Evolutionary conservation across 2,329 filamentous ascomycete genomes (phyloP), one percentile per base, ranked within the genome.

Genomic region (Colletotrichum chlorophyti): DNA sequence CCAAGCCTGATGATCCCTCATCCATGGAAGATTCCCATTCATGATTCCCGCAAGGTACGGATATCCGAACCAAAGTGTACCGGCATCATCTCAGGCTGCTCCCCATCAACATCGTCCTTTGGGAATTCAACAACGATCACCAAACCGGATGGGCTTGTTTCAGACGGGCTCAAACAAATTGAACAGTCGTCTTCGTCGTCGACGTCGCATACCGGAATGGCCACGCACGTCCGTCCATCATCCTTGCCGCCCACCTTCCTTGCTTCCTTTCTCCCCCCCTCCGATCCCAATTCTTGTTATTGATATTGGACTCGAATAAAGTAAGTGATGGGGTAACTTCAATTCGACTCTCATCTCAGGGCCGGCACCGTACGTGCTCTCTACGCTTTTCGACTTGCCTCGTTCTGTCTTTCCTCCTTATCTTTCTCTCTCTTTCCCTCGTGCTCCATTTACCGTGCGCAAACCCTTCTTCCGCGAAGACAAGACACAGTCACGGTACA

Each of bases 341-440:
- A 21, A 19, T 55, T 45, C 51, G 48, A 59, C 55, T 49, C 43
- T 55, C 51, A 54, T 49, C 51, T 38, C 55, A 48, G 43, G n/a
- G n/a, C n/a, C n/a, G n/a, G n/a, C 19, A 3, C 46, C 27, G 12
- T 17, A 49, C 38, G 24, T 40, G 15, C 32, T 17, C 8, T 15
- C 6, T 45, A 27, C 21, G 31, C 24, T 7, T 19, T 21, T 24
- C 15, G 6, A 12, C 32, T n/a, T 23, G 14, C 34, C 15, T 26
- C 10, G n/a, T n/a, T 7, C n/a, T 14, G 2, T 14, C 29, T 4
- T 12, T 32, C 12, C 6, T 17, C n/a, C n/a, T n/a, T n/a, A n/a
- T n/a, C n/a, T n/a, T n/a, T n/a, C n/a, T n/a, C n/a, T n/a, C n/a
- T n/a, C n/a, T n/a, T n/a, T n/a, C n/a, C n/a, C n/a, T n/a, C n/a